phyloP scores from a whole-genome alignment of 768 basidiomycete genomes.

The Lactarius evosmus region DNA sequence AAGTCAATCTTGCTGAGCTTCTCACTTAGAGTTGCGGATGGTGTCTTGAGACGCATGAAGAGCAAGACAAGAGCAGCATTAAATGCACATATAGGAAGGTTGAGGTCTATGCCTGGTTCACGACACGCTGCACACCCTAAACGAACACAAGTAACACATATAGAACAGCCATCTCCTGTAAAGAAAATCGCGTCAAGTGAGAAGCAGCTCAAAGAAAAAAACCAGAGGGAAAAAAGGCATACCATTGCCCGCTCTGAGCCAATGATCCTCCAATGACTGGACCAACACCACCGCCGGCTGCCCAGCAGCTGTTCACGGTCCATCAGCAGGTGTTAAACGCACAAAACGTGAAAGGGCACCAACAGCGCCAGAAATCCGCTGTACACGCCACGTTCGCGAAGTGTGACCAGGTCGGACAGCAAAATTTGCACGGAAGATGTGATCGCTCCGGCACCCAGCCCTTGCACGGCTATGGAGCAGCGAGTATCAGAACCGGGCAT shows the following conservation, averaged over 20 bases:
- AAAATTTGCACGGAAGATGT: slow-evolving; percentile 34
- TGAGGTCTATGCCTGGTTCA: slow-evolving; percentile 34
- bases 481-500: neutral
- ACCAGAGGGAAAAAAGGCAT: neutral
- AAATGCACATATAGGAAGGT: slow-evolving; percentile 38
- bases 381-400: slow-evolving; percentile 36
- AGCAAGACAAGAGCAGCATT: slow-evolving; percentile 32
- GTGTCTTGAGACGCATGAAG: slow-evolving; percentile 37
- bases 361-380: slow-evolving; percentile 35
- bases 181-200: neutral
- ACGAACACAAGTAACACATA: slow-evolving; percentile 5
- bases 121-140: neutral
- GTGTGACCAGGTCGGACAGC: slow-evolving; percentile 36
- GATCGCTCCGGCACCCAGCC: slow-evolving; percentile 34
- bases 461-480: slow-evolving; percentile 29
- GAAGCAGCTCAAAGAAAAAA: neutral
- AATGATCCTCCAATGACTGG: slow-evolving; percentile 35
- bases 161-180: slow-evolving; percentile 29
- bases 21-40: slow-evolving; percentile 33
- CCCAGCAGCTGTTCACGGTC: slow-evolving; percentile 30
- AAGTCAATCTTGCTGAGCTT: slow-evolving; percentile 41
- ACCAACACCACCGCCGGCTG: slow-evolving; percentile 32
- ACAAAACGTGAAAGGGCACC: neutral
- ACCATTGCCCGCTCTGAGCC: slow-evolving; percentile 26
- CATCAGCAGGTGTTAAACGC: neutral